A percentile compares a stretch with the other conserved stretches of the same genome.
phyloP scores from a whole-genome alignment of 352 stramenopile genomes.

The Globisporangium megalacanthum region DNA sequence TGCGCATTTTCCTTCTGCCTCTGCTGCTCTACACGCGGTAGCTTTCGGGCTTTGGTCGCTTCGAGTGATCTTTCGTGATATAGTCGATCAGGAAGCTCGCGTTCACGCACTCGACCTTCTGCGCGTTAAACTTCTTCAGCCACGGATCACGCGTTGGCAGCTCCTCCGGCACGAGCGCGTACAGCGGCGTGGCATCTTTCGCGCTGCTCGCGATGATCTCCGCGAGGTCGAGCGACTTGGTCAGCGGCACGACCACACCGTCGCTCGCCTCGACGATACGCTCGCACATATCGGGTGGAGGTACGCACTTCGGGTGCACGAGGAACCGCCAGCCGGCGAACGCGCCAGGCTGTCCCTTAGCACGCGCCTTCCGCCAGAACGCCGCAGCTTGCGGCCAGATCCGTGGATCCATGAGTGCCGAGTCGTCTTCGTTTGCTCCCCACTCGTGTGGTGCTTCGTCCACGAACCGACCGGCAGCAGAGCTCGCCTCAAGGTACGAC shows the following conservation, averaged over 20 bases:
- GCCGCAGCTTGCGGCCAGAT: slow-evolving; percentile 59
- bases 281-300: slow-evolving; percentile 77
- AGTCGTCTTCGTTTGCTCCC: slow-evolving; percentile 44
- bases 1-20: background rate
- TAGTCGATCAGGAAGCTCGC: slow-evolving; percentile 82
- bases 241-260: slow-evolving; percentile 54
- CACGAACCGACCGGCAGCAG: slow-evolving; percentile 60
- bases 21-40: slow-evolving; percentile 39
- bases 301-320: slow-evolving; percentile 67
- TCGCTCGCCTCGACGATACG: slow-evolving; percentile 56
- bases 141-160: slow-evolving; percentile 54
- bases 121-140: slow-evolving; percentile 64
- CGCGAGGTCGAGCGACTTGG: slow-evolving; percentile 45
- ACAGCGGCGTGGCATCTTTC: slow-evolving; percentile 35
- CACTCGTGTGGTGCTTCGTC: slow-evolving; percentile 71
- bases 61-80: slow-evolving; percentile 75
- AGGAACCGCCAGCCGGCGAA: slow-evolving; percentile 70
- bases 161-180: slow-evolving; percentile 53
- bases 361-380: slow-evolving; percentile 66
- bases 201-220: slow-evolving; percentile 17
- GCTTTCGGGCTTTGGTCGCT: slow-evolving; percentile 37
- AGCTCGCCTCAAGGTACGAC: slow-evolving; percentile 69
- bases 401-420: slow-evolving; percentile 62
- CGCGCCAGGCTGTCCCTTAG: slow-evolving; percentile 37
- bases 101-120: slow-evolving; percentile 69